These are phyloP conservation scores for Geopyxis carbonaria DNA, from an alignment of 495 filamentous ascomycete species.

Conservation along the genomic window DNA sequence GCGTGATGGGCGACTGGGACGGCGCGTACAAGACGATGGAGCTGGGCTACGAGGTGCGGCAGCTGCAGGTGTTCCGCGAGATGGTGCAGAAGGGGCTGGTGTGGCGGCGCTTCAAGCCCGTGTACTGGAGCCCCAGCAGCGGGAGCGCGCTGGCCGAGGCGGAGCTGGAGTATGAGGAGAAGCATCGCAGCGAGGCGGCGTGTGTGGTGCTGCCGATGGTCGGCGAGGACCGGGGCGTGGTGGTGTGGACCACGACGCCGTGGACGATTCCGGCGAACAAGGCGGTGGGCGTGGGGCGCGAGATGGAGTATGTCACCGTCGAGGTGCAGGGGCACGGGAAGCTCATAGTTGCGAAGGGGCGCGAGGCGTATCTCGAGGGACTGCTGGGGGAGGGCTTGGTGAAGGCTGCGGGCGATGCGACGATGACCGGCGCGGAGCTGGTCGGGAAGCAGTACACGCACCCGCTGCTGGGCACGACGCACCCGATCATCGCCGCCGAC, in stretches of 20 bases:
- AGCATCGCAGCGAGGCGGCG: slow-evolving; percentile 63
- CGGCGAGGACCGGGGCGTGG: slow-evolving; percentile 38
- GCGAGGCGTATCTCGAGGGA: slow-evolving; percentile 38
- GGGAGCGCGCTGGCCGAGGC: slow-evolving; percentile 86
- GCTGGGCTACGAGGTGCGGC: slow-evolving; percentile 63
- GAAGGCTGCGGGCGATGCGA: neutral
- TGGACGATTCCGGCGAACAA: slow-evolving; percentile 93
- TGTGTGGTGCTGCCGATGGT: slow-evolving; percentile 63
- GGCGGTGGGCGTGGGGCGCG: slow-evolving; percentile 61
- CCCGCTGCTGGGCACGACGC: slow-evolving; percentile 40
- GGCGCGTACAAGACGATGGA: slow-evolving; percentile 86
- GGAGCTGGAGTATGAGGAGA: slow-evolving; percentile 83
- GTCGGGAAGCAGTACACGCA: slow-evolving; percentile 48
- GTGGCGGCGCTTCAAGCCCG: slow-evolving; percentile 75
- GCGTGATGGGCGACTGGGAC: slow-evolving; percentile 91
- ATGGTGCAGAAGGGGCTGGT: slow-evolving; percentile 77
- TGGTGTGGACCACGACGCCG: slow-evolving; percentile 95
- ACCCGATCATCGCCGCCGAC: slow-evolving; percentile 58
- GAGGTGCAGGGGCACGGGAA: slow-evolving; percentile 36
- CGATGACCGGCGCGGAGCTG: slow-evolving; percentile 48
- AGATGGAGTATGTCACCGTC: slow-evolving; percentile 57
- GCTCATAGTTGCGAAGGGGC: slow-evolving; percentile 48
- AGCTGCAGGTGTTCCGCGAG: slow-evolving; percentile 66
- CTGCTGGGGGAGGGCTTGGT: slow-evolving; percentile 22
- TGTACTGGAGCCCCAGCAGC: slow-evolving; percentile 91